Conservation (phyloP, 805 yeast genomes). For the Candida schatavii region DNA sequence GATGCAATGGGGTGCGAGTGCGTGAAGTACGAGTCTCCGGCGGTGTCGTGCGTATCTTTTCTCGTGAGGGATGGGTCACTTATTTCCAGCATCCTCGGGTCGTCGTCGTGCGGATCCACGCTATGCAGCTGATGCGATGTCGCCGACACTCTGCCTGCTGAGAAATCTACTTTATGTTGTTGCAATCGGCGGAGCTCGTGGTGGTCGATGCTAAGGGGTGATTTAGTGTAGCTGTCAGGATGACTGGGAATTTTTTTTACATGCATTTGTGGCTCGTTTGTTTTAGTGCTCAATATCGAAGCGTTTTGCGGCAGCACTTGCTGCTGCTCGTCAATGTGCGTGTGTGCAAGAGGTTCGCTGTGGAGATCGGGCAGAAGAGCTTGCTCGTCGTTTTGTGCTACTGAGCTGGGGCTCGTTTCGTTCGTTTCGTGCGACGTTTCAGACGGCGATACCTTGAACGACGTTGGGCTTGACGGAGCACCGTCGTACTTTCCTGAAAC, state of each 20-base stretch:
- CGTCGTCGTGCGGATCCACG: not conserved
- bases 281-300: constrained; percentile 1
- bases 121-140: not conserved
- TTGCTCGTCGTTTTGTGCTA: constrained; percentile 11
- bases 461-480: constrained; percentile 22
- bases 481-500: not conserved
- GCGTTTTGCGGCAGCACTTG: too few relatives aligned
- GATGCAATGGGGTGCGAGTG: not conserved
- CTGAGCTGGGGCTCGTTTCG: constrained; percentile 25
- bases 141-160: not conserved
- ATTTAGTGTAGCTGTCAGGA: too few relatives aligned
- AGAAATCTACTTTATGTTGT: not conserved
- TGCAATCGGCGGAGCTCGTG: not conserved
- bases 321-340: not conserved
- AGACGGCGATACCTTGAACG: constrained; percentile 23
- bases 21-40: not conserved
- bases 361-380: not conserved
- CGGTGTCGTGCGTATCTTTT: not conserved
- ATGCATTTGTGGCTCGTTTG: constrained; percentile 1
- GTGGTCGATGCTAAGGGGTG: not conserved
- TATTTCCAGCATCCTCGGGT: too few relatives aligned
- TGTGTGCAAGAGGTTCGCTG: not conserved
- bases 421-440: constrained; percentile 22
- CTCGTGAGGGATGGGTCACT: not conserved
- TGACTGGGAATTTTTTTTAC: not conserved